Evolutionary conservation across 2,329 filamentous ascomycete genomes (phyloP).

Genomic region (Arthrinium puccinioides): DNA sequence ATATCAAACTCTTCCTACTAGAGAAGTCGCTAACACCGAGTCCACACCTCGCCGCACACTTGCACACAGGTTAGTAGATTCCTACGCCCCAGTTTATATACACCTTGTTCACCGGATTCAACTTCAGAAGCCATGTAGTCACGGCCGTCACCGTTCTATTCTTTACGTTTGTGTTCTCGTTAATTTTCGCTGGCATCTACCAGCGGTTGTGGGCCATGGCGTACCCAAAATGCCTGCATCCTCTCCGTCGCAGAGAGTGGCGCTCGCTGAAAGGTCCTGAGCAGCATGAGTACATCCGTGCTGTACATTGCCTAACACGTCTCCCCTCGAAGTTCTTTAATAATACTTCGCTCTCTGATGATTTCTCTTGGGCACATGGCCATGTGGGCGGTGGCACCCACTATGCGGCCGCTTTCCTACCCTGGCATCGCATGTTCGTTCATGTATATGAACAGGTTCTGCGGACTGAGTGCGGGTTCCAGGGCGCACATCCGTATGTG

Average conservation of each 20-base stretch:
- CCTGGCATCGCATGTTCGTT: background rate
- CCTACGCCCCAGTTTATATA: no score
- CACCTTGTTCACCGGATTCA: no score
- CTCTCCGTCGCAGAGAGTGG: background rate
- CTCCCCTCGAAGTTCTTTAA: background rate
- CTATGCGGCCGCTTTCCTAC: background rate
- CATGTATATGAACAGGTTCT: background rate
- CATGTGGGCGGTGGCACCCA: background rate
- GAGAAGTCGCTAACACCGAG: no score
- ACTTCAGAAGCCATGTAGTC: no score
- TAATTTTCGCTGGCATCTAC: no score
- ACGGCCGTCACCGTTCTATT: no score
- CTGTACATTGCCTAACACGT: background rate
- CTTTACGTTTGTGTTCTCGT: no score
- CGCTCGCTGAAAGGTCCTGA: background rate
- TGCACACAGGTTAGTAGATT: no score
- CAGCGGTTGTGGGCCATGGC: background rate
- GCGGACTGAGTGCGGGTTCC: background rate
- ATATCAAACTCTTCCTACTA: no score
- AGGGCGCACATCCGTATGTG: background rate
- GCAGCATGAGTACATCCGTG: background rate
- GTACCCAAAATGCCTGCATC: background rate
- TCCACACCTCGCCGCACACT: no score
- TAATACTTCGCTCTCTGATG: background rate
- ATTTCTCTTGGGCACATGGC: background rate